These are phyloP conservation scores for Claviceps sp. DNA, from an alignment of 2,329 filamentous ascomycete genomes.

Conservation along the genomic window DNA sequence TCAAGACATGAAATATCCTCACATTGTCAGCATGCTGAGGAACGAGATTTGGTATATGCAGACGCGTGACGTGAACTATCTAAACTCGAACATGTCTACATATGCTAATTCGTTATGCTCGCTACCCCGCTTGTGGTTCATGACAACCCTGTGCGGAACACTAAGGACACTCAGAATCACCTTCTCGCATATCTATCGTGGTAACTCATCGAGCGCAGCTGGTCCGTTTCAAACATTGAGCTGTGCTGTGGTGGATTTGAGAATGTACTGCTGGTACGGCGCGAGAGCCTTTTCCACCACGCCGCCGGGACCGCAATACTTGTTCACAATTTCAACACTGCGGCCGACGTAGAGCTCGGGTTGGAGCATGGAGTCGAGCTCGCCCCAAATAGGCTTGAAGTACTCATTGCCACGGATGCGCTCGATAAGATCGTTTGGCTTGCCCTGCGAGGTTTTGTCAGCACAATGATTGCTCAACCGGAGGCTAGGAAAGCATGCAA, in stretches of 20 bases:
- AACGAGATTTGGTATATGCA: background rate
- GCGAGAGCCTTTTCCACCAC: slow-evolving; percentile 24
- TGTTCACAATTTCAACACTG: slow-evolving; percentile 30
- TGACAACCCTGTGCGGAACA: no score
- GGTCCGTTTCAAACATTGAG: slow-evolving; percentile 2
- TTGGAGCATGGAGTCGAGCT: slow-evolving; percentile 55
- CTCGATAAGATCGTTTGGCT: slow-evolving; percentile 69
- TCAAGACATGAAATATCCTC: background rate
- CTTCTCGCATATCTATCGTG: no score
- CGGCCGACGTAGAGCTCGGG: slow-evolving; percentile 40
- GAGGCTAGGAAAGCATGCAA: no score
- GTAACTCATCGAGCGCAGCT: background rate
- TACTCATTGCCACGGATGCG: slow-evolving; percentile 60
- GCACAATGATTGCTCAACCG: background rate
- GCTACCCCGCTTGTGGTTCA: no score
- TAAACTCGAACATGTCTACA: background rate
- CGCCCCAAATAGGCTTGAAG: slow-evolving; percentile 58
- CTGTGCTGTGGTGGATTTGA: slow-evolving; percentile 3
- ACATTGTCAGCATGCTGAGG: background rate
- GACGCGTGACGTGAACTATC: no score
- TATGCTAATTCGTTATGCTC: background rate
- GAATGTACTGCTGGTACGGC: slow-evolving; percentile 25
- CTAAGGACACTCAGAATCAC: no score
- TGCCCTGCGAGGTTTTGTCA: slow-evolving; percentile 29
- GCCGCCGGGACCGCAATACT: slow-evolving; percentile 27